These are phyloP conservation scores for Terfezia claveryi DNA, from an alignment of 495 filamentous ascomycete species.

Conservation along the genomic window DNA sequence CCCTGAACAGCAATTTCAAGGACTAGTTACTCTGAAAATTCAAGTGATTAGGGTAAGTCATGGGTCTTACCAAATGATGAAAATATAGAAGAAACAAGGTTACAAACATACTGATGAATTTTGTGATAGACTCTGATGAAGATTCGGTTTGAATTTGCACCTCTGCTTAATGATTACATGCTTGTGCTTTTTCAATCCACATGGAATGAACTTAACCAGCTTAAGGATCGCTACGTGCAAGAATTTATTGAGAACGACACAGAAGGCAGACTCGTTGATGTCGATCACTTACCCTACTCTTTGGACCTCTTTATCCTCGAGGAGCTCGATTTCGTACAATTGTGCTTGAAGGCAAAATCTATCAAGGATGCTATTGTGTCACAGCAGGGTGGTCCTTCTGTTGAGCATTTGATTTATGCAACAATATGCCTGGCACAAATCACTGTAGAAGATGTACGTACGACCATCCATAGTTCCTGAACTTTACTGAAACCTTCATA, in stretches of 20 bases:
- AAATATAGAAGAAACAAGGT: not conserved
- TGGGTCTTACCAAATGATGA: not conserved
- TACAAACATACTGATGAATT: not conserved
- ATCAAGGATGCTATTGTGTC: slow-evolving; percentile 46
- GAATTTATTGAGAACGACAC: slow-evolving; percentile 69
- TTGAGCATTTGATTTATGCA: slow-evolving; percentile 16
- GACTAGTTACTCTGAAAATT: slow-evolving; percentile 58
- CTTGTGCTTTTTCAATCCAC: slow-evolving; percentile 56
- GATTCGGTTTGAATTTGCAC: slow-evolving; percentile 61
- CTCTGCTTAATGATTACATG: slow-evolving; percentile 58
- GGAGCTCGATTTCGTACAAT: slow-evolving; percentile 80
- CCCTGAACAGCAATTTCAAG: slow-evolving; percentile 20
- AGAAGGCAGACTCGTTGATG: slow-evolving; percentile 73
- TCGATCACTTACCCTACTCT: slow-evolving; percentile 77
- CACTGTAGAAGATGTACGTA: slow-evolving; percentile 57
- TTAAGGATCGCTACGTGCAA: slow-evolving; percentile 47
- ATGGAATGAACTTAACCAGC: slow-evolving; percentile 60
- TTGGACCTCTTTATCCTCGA: slow-evolving; percentile 86
- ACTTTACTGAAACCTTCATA: not conserved
- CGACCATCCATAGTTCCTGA: no score
- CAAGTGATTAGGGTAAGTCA: slow-evolving; percentile 53
- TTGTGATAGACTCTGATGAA: slow-evolving; percentile 56
- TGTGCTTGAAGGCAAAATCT: slow-evolving; percentile 38
- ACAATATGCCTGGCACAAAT: slow-evolving; percentile 64
- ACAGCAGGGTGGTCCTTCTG: slow-evolving; percentile 9